Conservation (phyloP, 2,329 filamentous ascomycete genomes). For the Leptoxyphium fumago region DNA sequence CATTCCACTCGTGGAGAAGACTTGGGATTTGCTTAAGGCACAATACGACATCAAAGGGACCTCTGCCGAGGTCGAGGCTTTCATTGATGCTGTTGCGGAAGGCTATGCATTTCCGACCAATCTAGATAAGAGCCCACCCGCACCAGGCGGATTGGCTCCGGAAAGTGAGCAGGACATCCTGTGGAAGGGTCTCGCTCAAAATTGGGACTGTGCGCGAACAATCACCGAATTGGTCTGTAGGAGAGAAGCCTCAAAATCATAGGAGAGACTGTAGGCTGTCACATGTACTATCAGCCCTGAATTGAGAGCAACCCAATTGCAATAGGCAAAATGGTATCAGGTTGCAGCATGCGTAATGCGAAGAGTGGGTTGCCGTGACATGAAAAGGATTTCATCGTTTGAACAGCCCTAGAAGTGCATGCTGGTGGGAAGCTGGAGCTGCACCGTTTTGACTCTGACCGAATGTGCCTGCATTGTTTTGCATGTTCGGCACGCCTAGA, state of each 20-base stretch:
- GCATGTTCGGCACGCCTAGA: slow-evolving; percentile 15
- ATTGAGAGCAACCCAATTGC: too few relatives aligned
- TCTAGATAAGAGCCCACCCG: slow-evolving; percentile 41
- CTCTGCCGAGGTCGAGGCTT: slow-evolving; percentile 29
- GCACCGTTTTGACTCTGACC: slow-evolving; percentile 2
- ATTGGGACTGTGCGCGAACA: slow-evolving; percentile 26
- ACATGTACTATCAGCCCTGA: too few relatives aligned
- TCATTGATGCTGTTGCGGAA: slow-evolving; percentile 38
- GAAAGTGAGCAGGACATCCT: slow-evolving; percentile 43
- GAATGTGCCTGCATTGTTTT: slow-evolving; percentile 3
- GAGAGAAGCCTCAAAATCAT: slow-evolving; percentile 11
- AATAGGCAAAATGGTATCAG: too few relatives aligned
- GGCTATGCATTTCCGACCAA: slow-evolving; percentile 51
- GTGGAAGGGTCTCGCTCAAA: slow-evolving; percentile 27
- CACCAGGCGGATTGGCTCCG: slow-evolving; percentile 43
- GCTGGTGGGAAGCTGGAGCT: slow-evolving; percentile 9
- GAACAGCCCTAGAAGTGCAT: slow-evolving; percentile 15
- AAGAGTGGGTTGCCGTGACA: not conserved
- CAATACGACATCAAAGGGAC: slow-evolving; percentile 23
- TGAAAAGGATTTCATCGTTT: slow-evolving; percentile 7
- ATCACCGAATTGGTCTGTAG: slow-evolving; percentile 18
- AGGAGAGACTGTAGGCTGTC: not conserved
- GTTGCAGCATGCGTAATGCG: not conserved
- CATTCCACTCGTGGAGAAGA: slow-evolving; percentile 31
- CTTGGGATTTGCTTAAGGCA: slow-evolving; percentile 27